These are phyloP conservation scores for Penicillium sp. DNA, from an alignment of 2,329 filamentous ascomycete species.

Conservation along the genomic window DNA sequence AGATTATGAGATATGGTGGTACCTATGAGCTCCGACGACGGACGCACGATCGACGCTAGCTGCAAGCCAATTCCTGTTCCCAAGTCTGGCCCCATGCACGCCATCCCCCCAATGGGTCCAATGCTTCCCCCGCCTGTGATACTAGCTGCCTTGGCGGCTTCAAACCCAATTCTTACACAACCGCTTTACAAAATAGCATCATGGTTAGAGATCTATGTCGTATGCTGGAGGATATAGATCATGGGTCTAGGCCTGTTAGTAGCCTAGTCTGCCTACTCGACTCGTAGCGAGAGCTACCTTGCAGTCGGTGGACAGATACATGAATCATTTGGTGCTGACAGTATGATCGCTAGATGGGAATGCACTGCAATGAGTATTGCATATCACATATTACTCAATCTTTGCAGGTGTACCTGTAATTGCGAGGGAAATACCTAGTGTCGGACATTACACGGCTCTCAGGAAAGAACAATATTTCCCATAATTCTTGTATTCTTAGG, in stretches of 20 bases:
- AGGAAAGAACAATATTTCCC: not conserved
- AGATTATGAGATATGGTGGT: too few species aligned
- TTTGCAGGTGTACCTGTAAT: not conserved
- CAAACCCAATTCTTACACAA: slow-evolving; percentile 16
- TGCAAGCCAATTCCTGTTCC: not conserved
- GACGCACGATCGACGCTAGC: slow-evolving; percentile 11
- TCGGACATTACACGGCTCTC: not conserved
- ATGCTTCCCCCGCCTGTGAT: not conserved
- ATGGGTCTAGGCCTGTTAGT: not conserved
- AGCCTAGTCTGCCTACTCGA: not conserved
- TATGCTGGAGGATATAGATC: not conserved
- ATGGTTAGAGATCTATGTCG: not conserved
- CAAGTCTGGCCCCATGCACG: not conserved
- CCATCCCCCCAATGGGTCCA: not conserved
- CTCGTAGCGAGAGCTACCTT: not conserved
- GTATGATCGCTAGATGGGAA: not conserved
- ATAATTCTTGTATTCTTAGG: not conserved
- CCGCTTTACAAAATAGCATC: slow-evolving; percentile 5
- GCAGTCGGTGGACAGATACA: not conserved
- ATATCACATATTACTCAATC: not conserved
- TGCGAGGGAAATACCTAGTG: not conserved
- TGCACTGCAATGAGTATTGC: not conserved
- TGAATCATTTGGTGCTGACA: not conserved
- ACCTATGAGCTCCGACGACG: slow-evolving; percentile 7
- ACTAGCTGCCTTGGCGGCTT: not conserved